Conservation (phyloP, 164 flowering plant genomes). For the Vitis rotundifolia region DNA sequence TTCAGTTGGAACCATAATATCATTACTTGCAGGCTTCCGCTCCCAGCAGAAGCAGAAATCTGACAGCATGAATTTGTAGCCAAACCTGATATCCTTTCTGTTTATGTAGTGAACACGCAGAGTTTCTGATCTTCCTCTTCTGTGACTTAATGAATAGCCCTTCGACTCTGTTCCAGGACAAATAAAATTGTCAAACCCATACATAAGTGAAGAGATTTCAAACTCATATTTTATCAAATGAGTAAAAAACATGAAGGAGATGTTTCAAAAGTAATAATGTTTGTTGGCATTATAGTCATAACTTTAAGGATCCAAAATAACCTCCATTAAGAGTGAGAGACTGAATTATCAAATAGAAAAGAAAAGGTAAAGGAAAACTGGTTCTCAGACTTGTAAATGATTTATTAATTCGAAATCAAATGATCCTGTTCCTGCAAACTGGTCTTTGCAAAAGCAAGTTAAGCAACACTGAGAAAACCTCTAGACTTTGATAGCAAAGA, state of each 20-base stretch:
- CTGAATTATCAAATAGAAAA: too few species aligned
- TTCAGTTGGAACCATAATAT: not conserved
- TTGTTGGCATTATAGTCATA: not conserved
- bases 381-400: too few species aligned
- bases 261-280: not conserved
- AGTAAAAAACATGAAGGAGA: not conserved
- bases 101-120: constrained; percentile 80
- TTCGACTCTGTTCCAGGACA: constrained; percentile 12
- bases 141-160: constrained; percentile 45
- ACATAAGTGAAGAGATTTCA: not conserved
- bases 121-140: constrained; percentile 90
- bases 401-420: too few species aligned
- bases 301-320: not conserved
- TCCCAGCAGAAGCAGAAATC: not conserved
- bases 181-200: not conserved
- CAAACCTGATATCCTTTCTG: constrained; percentile 90
- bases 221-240: not conserved
- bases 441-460: too few species aligned
- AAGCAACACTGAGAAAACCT: too few species aligned
- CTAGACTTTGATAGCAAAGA: too few species aligned
- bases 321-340: too few species aligned
- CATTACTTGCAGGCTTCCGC: not conserved
- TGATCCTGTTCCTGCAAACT: too few species aligned
- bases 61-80: constrained; percentile 3
- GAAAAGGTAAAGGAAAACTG: too few species aligned